Base-by-base conservation (phyloP, 2,329 filamentous ascomycete genomes). In the Trichoderma simmonsii region DNA sequence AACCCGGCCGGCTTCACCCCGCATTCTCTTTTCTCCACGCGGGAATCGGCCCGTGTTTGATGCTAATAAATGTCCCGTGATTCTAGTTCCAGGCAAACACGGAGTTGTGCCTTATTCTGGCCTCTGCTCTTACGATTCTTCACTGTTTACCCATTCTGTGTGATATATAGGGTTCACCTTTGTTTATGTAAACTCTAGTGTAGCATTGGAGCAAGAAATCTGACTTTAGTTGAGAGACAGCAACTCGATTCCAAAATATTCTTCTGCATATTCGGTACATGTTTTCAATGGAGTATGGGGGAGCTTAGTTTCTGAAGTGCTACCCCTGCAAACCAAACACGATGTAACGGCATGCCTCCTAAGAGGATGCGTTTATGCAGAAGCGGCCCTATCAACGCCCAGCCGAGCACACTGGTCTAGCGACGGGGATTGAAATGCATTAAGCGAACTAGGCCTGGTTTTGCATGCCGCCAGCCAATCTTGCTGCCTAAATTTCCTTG, bases 11-110 rank as follows among this genome's bases (percentile, higher is more conserved):
- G 28, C 36, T 26, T 51, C 57, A 62, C 67, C 67, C 67, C 67
- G 67, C 67, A 62, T 36, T 62, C n/a, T 15, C 24, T 14, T 12
- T 54, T 18, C 34, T n/a, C 18, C 51, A 60, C n/a, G 12, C 57
- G 65, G 65, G 67, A 70, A 54, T 70, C 57, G 67, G 67, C 67
- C 57, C 67, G 67, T 43, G 32, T 26, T 24, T 7, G 12, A 54
- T 62, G n/a, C 9, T 36, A 30, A 54, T 36, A 30, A 36, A 54
- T 15, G 43, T 8, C 28, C 67, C 28, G 36, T 54, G 67, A 70
- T 69, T 60, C 28, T 24, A 69, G 26, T 32, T 24, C 34, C 24
- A 24, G 61, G 18, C 6, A 11, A 67, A 51, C 14, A 18, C 26
- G 26, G 62, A 60, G 56, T 21, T 60, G 56, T 60, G 28, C 56